Percentiles rank a stretch among this genome's conserved stretches.
Evolutionary conservation across 768 basidiomycete genomes (phyloP).

Genomic region (Lactarius pseudohatsudake): DNA sequence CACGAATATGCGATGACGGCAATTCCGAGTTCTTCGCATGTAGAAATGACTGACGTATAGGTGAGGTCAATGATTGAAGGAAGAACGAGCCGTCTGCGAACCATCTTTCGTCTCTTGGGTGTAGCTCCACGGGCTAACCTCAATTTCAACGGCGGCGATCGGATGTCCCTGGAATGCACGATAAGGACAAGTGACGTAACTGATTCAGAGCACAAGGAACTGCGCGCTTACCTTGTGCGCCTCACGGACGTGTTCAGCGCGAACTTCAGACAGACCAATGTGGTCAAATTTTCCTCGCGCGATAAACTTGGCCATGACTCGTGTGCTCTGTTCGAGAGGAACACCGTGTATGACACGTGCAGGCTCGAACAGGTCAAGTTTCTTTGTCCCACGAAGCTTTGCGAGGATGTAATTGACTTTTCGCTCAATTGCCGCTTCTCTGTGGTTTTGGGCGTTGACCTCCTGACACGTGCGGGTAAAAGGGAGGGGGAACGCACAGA

Average conservation of each 20-base stretch:
- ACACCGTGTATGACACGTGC: constrained; percentile 47
- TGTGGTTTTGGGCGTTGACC: not conserved
- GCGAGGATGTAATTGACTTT: constrained; percentile 26
- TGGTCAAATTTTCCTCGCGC: constrained; percentile 58
- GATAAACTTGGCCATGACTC: constrained; percentile 44
- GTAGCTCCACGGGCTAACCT: constrained; percentile 63
- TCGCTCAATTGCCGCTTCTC: constrained; percentile 20
- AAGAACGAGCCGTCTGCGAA: constrained; percentile 23
- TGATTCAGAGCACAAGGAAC: constrained; percentile 39
- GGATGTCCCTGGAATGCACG: constrained; percentile 18
- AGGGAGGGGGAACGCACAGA: constrained; percentile 13
- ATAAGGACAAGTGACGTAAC: not conserved
- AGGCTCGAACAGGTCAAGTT: constrained; percentile 59
- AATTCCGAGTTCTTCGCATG: constrained; percentile 54
- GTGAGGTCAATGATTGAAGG: not conserved
- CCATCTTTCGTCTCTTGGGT: constrained; percentile 52
- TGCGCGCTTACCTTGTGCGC: constrained; percentile 40
- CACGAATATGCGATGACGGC: constrained; percentile 57
- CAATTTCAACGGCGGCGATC: constrained; percentile 63
- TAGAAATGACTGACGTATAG: constrained; percentile 44
- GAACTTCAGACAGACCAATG: constrained; percentile 60
- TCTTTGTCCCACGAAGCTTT: constrained; percentile 52
- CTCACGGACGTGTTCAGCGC: constrained; percentile 44
- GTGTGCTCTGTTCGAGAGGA: constrained; percentile 48
- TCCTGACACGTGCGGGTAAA: not conserved